A percentile compares a stretch with the other conserved stretches of the same genome.
These are phyloP conservation scores for Cyberlindnera sargentensis DNA, from an alignment of 805 yeast genomes.

Conservation along the genomic window DNA sequence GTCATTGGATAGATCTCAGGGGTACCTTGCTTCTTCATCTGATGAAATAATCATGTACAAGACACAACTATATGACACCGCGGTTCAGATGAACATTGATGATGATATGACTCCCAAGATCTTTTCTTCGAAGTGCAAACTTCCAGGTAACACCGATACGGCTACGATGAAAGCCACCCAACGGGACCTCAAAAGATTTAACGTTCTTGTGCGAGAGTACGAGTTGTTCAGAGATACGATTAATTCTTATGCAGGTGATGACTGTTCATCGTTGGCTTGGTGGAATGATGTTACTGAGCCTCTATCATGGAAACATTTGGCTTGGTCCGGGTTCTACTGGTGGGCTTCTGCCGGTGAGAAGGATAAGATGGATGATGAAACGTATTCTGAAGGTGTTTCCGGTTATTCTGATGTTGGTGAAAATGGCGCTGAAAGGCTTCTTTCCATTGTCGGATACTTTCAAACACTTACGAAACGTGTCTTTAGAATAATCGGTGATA, in stretches of 20 bases:
- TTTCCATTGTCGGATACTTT: conserved; percentile 42
- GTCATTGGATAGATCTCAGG: conserved; percentile 13
- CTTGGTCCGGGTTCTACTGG: conserved; percentile 73
- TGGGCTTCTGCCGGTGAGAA: conserved; percentile 83
- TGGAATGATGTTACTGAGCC: conserved; percentile 41
- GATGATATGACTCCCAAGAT: conserved; percentile 4
- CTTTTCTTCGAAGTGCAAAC: conserved; percentile 5
- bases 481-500: conserved; percentile 31
- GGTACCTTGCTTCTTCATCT: conserved; percentile 55
- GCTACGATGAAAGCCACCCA: conserved; percentile 25
- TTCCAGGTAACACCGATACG: conserved; percentile 7
- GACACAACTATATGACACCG: conserved; percentile 40
- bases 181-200: conserved; percentile 31
- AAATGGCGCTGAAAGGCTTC: conserved; percentile 20
- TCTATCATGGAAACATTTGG: conserved; percentile 46
- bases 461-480: conserved; percentile 40
- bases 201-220: conserved; percentile 21
- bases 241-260: conserved; percentile 3
- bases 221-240: conserved; percentile 4
- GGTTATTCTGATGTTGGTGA: conserved; percentile 9
- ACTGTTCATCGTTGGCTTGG: conserved; percentile 28
- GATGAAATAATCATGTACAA: conserved; percentile 60
- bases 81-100: conserved; percentile 21
- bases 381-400: conserved; percentile 30
- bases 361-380: conserved; percentile 32